Base-by-base conservation (phyloP, 2,329 filamentous ascomycete species). In the Xylariaceae sp. region DNA sequence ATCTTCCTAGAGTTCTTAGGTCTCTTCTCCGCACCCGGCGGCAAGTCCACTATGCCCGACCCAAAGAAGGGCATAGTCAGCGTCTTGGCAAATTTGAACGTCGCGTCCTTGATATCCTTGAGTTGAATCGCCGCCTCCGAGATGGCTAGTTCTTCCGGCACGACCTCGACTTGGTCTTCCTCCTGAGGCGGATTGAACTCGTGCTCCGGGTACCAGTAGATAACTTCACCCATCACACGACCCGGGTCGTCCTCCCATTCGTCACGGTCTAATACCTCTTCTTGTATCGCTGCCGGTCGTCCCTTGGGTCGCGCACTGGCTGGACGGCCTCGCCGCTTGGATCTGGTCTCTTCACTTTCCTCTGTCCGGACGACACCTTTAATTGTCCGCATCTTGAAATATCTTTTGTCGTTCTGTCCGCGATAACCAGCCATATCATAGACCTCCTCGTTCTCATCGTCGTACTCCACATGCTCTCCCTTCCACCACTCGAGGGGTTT, bases 1-100 rank as follows among this genome's bases (percentile, higher is more conserved):
- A 96, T 97, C 72, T 88, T 91, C 55, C 92, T 81, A 33, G 88
- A 87, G 69, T 96, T 97, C 77, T 97, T 97, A 43, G 86, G 82
- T 59, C 85, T 83, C 75, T 99, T 99, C 64, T 87, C 82, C 31
- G 88, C 83, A 2, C 87, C 86, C 0, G 89, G 85, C 6, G 90
- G 89, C 44, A 99, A 74, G 62, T 97, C 92, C 35, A 99, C 88
- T 45, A 97, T 80, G 14, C 94, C 94, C 10, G 87, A 86, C 32
- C 90, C 91, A 68, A 97, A 89, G 68, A 96, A 97, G 0, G 87
- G 83, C 53, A 88, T 75, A 27, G 84, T 89, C 49, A 95, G 79
- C 53, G 92, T 87, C 73, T 96, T 97, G 32, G 89, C 88, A 65
- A 95, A 97, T 49, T 82, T 81, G 76, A 97, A 97, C 3, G 82